Evolutionary conservation across 805 yeast species (phyloP).

Genomic region (Monosporozyma servazzii): DNA sequence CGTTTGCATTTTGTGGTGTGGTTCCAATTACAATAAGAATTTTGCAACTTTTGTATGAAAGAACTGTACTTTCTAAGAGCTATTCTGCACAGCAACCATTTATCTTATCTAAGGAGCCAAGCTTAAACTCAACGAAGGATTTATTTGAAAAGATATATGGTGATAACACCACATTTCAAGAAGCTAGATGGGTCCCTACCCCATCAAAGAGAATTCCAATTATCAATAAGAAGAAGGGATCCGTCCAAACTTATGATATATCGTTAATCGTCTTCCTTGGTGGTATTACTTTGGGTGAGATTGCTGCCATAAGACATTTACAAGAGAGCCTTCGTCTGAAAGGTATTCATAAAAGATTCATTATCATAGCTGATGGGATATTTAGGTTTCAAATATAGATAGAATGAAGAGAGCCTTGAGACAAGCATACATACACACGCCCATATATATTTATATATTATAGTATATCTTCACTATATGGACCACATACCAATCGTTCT

Average conservation of each 20-base stretch:
- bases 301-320: conserved; percentile 60
- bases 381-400: conserved; percentile 8
- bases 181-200: conserved; percentile 19
- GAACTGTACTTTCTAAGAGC: conserved; percentile 39
- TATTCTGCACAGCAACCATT: conserved; percentile 28
- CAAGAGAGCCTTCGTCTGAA: conserved; percentile 35
- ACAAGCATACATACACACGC: conserved; percentile 20
- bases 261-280: conserved; percentile 58
- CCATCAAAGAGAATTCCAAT: conserved; percentile 1
- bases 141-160: conserved; percentile 23
- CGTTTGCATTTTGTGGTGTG: conserved; percentile 70
- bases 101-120: conserved; percentile 23
- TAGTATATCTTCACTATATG: background rate
- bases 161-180: conserved; percentile 8
- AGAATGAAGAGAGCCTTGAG: no score
- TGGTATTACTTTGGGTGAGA: conserved; percentile 79
- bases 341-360: conserved; percentile 31
- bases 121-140: conserved; percentile 13
- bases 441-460: background rate
- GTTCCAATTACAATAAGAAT: conserved; percentile 69
- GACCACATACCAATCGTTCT: background rate
- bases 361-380: conserved; percentile 42
- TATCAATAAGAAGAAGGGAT: background rate
- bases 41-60: conserved; percentile 55
- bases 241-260: conserved; percentile 9